Evolutionary conservation across 2,329 filamentous ascomycete species (phyloP).

Genomic region (Verticillium albo-atrum): DNA sequence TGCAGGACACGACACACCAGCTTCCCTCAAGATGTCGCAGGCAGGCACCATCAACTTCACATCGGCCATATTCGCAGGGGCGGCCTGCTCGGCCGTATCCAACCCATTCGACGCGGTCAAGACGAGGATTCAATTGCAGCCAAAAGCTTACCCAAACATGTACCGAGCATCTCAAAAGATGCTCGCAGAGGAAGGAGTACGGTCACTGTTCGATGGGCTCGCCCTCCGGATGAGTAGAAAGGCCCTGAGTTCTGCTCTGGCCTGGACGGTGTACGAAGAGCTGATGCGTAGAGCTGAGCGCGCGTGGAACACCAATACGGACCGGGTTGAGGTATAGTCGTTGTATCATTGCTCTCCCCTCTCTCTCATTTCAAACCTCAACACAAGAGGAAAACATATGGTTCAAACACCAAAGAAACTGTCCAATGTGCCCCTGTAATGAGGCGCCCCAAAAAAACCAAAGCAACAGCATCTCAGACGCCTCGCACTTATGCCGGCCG

Average conservation of each 20-base stretch:
- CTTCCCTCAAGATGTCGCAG: conserved; percentile 6
- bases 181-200: conserved; percentile 73
- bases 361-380: not conserved
- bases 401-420: not conserved
- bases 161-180: conserved; percentile 71
- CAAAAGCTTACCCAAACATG: conserved; percentile 77
- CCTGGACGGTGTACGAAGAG: conserved; percentile 97
- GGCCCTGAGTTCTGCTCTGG: conserved; percentile 87
- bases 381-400: not conserved
- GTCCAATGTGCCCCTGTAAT: not conserved
- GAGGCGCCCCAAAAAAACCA: no score
- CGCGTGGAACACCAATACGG: conserved; percentile 7
- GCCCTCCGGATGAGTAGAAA: conserved; percentile 86
- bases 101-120: conserved; percentile 98
- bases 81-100: conserved; percentile 78
- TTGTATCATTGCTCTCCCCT: not conserved
- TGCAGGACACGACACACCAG: conserved; percentile 3
- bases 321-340: not conserved
- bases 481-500: conserved; percentile 29
- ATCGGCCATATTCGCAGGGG: conserved; percentile 76
- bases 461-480: not conserved
- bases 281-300: conserved; percentile 66
- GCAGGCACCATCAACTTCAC: conserved; percentile 60
- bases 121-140: conserved; percentile 88
- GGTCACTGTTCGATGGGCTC: conserved; percentile 80